A percentile compares a stretch with the other conserved stretches of the same genome.
phyloP scores from a whole-genome alignment of 257 asterid species.

The Dorcoceras hygrometricum region DNA sequence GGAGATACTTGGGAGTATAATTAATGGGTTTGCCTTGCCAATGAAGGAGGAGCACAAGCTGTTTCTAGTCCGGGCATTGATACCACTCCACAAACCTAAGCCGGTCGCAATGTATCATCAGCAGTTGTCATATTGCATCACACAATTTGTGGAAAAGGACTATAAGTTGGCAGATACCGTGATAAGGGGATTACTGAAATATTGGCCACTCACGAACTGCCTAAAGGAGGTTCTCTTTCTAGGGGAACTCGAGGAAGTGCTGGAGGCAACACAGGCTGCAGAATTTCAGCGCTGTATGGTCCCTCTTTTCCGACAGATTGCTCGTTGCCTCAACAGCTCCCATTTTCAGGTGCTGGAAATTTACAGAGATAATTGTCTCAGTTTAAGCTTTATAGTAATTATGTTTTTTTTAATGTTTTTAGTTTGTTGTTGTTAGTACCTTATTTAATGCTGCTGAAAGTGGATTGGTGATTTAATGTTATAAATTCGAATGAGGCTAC shows the following conservation, averaged over 20 bases:
- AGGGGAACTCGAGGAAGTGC: slow-evolving; percentile 76
- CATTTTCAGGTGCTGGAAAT: slow-evolving; percentile 69
- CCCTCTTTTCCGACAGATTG: slow-evolving; percentile 74
- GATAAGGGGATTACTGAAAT: slow-evolving; percentile 75
- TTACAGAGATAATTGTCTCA: neutral
- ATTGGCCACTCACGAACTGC: slow-evolving; percentile 75
- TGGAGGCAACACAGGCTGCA: slow-evolving; percentile 63
- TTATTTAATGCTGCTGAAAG: slow-evolving; percentile 11
- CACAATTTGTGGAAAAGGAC: slow-evolving; percentile 82
- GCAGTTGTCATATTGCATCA: slow-evolving; percentile 66
- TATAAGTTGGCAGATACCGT: slow-evolving; percentile 65
- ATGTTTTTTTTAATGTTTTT: neutral
- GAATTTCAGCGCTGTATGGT: slow-evolving; percentile 76
- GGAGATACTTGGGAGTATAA: slow-evolving; percentile 89
- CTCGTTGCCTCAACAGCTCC: slow-evolving; percentile 64
- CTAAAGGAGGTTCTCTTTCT: slow-evolving; percentile 81
- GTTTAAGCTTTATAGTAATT: neutral
- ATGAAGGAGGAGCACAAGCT: slow-evolving; percentile 96
- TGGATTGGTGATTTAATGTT: neutral
- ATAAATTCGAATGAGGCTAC: neutral
- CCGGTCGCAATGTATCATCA: slow-evolving; percentile 57
- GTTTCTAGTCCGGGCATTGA: slow-evolving; percentile 72
- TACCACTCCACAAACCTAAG: slow-evolving; percentile 88
- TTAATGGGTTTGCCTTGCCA: slow-evolving; percentile 88
- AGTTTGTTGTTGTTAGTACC: neutral